Percentiles rank a stretch among this genome's conserved stretches.
These are phyloP conservation scores for Lactuca saligna DNA, from an alignment of 129 eudicot genomes.

Conservation along the genomic window DNA sequence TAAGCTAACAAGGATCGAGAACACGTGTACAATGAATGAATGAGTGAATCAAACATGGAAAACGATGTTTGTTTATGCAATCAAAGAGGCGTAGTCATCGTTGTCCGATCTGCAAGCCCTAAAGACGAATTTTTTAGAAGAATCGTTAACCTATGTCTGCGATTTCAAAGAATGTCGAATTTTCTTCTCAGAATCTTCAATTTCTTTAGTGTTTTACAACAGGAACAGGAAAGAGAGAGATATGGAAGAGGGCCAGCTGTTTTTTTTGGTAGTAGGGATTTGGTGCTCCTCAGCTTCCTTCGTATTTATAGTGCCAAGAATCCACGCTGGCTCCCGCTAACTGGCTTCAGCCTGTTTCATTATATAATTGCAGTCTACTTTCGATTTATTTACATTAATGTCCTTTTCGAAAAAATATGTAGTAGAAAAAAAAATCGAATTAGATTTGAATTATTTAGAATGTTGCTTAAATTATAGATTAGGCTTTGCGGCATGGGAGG, in stretches of 20 bases:
- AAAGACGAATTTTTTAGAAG: background rate
- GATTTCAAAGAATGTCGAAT: slow-evolving; percentile 8
- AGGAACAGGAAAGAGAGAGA: slow-evolving; percentile 12
- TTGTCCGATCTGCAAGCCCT: slow-evolving; percentile 24
- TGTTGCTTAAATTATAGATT: too few species aligned
- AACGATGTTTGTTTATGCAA: slow-evolving; percentile 3
- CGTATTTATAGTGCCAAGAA: slow-evolving; percentile 11
- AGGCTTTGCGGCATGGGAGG: too few species aligned
- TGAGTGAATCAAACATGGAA: background rate
- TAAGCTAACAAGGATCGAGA: slow-evolving; percentile 21
- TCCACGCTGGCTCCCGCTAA: slow-evolving; percentile 42
- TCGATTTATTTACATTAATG: background rate
- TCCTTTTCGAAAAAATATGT: background rate
- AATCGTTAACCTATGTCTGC: slow-evolving; percentile 20
- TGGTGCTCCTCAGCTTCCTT: slow-evolving; percentile 23
- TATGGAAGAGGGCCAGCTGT: slow-evolving; percentile 25
- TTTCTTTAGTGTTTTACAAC: background rate
- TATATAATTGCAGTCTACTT: slow-evolving; percentile 7
- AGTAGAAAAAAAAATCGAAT: background rate
- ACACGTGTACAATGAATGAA: background rate
- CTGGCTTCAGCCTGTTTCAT: slow-evolving; percentile 16
- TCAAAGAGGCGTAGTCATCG: background rate
- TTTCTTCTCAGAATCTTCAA: background rate
- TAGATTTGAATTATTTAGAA: too few species aligned
- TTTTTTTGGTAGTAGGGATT: slow-evolving; percentile 42